These are phyloP conservation scores for Eucalyptus grandis DNA, from an alignment of 345 rosid species.

Conservation along the genomic window DNA sequence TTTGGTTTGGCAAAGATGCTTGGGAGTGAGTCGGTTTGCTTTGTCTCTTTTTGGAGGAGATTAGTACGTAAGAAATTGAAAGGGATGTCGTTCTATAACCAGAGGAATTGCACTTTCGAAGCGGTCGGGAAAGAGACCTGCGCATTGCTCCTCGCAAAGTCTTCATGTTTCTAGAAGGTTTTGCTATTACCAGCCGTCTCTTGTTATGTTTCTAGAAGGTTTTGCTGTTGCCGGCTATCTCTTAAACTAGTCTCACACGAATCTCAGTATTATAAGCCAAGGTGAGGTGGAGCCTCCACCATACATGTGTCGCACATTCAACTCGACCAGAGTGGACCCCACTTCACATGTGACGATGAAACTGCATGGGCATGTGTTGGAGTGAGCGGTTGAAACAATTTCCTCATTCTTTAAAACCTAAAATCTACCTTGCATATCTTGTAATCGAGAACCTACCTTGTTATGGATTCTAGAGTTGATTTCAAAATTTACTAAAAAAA, in stretches of 20 bases:
- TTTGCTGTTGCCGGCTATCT: too few relatives aligned
- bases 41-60: not conserved
- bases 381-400: too few relatives aligned
- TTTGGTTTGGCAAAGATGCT: not conserved
- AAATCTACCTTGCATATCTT: fast-evolving
- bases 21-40: not conserved
- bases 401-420: too few relatives aligned
- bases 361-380: too few relatives aligned
- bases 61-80: not conserved
- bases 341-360: too few relatives aligned
- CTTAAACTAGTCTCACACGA: too few relatives aligned
- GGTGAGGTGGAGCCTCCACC: too few relatives aligned
- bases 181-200: not conserved
- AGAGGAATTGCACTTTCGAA: not conserved
- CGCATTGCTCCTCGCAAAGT: not conserved
- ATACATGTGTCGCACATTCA: too few relatives aligned
- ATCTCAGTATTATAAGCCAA: too few relatives aligned
- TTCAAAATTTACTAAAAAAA: too few relatives aligned
- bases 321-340: too few relatives aligned
- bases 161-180: not conserved
- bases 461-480: too few relatives aligned
- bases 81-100: not conserved
- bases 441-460: fast-evolving
- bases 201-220: not conserved
- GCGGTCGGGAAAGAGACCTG: not conserved